Evolutionary conservation across 108 stramenopile genomes (phyloP).

Genomic region (Skeletonema potamos): DNA sequence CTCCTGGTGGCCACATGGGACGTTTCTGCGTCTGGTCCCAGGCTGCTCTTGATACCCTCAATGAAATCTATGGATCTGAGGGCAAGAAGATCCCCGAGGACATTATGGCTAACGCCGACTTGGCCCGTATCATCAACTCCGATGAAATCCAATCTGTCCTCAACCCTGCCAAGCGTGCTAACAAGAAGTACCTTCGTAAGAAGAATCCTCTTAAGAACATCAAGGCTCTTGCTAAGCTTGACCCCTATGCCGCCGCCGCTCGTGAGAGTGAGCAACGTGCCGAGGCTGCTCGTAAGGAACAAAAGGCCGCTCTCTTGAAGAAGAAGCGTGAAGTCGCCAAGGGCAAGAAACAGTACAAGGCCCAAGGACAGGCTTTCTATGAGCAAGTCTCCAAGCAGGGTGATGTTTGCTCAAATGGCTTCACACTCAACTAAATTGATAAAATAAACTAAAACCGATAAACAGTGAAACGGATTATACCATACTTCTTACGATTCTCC

Average conservation of each 20-base stretch:
- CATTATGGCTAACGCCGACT: constrained; percentile 96
- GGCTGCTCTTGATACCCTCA: constrained; percentile 94
- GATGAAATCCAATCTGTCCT: constrained; percentile 96
- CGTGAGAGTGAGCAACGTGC: constrained; percentile 72
- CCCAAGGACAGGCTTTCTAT: constrained; percentile 77
- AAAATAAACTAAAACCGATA: constrained; percentile 9
- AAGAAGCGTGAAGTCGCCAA: constrained; percentile 68
- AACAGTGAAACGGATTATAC: not conserved
- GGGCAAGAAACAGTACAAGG: constrained; percentile 71
- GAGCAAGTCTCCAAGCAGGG: constrained; percentile 77
- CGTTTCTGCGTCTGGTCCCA: constrained; percentile 98
- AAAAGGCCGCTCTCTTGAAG: constrained; percentile 58
- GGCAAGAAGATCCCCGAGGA: constrained; percentile 88
- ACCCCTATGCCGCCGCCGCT: constrained; percentile 92
- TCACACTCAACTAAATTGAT: constrained; percentile 50
- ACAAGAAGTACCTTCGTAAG: constrained; percentile 81
- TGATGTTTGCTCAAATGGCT: constrained; percentile 85
- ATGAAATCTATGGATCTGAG: constrained; percentile 90
- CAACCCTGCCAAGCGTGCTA: constrained; percentile 83
- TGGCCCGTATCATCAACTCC: constrained; percentile 98
- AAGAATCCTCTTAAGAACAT: constrained; percentile 91
- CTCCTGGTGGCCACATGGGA: constrained; percentile 99
- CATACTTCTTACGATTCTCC: not conserved
- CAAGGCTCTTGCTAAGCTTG: constrained; percentile 87
- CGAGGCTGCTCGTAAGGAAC: constrained; percentile 60